Percentiles rank a stretch among this genome's conserved stretches.
Conservation (phyloP, 2,329 filamentous ascomycete species). For the Boeremia lycopersici region DNA sequence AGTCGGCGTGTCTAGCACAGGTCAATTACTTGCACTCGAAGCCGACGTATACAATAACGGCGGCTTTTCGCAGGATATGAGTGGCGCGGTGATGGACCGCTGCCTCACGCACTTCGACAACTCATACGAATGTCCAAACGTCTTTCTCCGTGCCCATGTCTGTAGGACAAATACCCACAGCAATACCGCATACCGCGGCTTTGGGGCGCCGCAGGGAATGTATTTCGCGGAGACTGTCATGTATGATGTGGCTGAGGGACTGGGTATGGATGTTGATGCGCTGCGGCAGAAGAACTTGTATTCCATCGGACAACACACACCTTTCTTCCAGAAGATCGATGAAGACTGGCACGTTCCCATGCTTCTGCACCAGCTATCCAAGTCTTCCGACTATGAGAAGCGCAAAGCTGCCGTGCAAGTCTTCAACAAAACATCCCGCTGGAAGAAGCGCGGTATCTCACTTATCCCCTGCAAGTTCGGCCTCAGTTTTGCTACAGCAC, state of each 20-base stretch:
- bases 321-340: slow-evolving; percentile 85
- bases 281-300: slow-evolving; percentile 88
- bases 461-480: slow-evolving; percentile 95
- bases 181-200: slow-evolving; percentile 94
- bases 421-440: slow-evolving; percentile 84
- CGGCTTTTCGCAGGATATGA: slow-evolving; percentile 73
- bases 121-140: slow-evolving; percentile 85
- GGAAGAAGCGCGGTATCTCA: slow-evolving; percentile 87
- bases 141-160: slow-evolving; percentile 80
- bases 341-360: slow-evolving; percentile 89
- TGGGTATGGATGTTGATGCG: slow-evolving; percentile 82
- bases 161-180: slow-evolving; percentile 96
- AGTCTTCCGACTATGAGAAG: slow-evolving; percentile 73
- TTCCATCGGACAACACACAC: slow-evolving; percentile 73
- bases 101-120: slow-evolving; percentile 85
- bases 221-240: slow-evolving; percentile 90
- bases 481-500: slow-evolving; percentile 85
- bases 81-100: slow-evolving; percentile 80
- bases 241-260: slow-evolving; percentile 83
- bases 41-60: slow-evolving; percentile 90
- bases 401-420: slow-evolving; percentile 71
- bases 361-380: slow-evolving; percentile 83
- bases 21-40: slow-evolving; percentile 88
- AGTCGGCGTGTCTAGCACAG: slow-evolving; percentile 87
- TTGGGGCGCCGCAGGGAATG: slow-evolving; percentile 92